Conservation (phyloP, 1,139 yeast species). For the Suhomyces taliae region DNA sequence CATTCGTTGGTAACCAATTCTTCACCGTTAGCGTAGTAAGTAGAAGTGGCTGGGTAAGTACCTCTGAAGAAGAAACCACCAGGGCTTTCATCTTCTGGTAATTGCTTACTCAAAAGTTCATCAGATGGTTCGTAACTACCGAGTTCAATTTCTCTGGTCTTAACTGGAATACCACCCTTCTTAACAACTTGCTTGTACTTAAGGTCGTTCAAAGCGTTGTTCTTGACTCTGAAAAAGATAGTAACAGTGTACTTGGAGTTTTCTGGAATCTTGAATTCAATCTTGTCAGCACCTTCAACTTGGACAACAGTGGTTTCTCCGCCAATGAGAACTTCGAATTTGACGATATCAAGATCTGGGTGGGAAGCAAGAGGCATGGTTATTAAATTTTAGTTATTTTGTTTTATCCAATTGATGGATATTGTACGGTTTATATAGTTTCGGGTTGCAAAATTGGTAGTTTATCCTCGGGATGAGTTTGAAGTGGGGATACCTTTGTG, state of each 20-base stretch:
- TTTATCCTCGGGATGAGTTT: constrained; percentile 2
- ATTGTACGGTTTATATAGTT: background rate
- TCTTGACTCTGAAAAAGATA: constrained; percentile 35
- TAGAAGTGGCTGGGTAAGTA: constrained; percentile 32
- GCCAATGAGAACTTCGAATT: constrained; percentile 33
- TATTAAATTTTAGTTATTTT: background rate
- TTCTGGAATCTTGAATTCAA: constrained; percentile 40
- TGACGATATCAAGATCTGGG: constrained; percentile 36
- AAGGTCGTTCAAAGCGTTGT: constrained; percentile 32
- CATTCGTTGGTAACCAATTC: constrained; percentile 32
- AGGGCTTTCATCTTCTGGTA: constrained; percentile 42
- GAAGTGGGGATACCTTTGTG: constrained; percentile 4
- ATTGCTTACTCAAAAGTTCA: constrained; percentile 28
- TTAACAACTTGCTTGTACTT: constrained; percentile 40
- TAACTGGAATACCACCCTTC: constrained; percentile 40
- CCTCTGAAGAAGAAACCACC: constrained; percentile 46
- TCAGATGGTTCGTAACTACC: constrained; percentile 36
- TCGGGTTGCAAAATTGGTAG: background rate
- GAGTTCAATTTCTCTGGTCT: constrained; percentile 31
- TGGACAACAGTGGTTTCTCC: constrained; percentile 31
- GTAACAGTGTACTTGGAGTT: constrained; percentile 36
- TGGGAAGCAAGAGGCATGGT: constrained; percentile 18
- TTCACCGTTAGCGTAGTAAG: constrained; percentile 35
- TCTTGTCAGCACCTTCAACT: constrained; percentile 31
- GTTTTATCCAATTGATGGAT: background rate